Conservation (phyloP, 495 filamentous ascomycete genomes). For the Corynascus novoguineensis region DNA sequence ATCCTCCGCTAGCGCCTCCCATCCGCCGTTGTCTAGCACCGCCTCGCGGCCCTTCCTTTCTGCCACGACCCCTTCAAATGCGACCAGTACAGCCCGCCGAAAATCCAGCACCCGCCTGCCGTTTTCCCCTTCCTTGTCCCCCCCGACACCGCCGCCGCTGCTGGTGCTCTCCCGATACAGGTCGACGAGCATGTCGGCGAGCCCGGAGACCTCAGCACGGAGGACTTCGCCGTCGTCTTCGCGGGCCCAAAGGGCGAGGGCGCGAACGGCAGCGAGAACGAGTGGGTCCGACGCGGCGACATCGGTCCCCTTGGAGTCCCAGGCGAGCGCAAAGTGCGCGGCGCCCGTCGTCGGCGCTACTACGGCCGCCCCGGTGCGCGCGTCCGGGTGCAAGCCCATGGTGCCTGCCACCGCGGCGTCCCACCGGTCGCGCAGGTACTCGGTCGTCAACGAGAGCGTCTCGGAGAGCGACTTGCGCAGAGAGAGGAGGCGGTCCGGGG, state of each 20-base stretch:
- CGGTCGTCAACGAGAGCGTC: constrained; percentile 53
- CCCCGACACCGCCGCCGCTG: background rate
- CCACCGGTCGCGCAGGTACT: constrained; percentile 61
- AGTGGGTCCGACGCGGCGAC: constrained; percentile 32
- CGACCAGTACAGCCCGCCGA: constrained; percentile 46
- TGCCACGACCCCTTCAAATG: constrained; percentile 47
- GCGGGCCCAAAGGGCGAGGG: constrained; percentile 55
- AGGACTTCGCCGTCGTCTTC: constrained; percentile 58
- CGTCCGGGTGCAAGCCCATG: constrained; percentile 47
- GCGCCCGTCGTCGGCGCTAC: constrained; percentile 23
- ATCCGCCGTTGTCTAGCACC: constrained; percentile 39
- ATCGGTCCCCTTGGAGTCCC: constrained; percentile 40
- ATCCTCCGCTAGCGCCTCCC: constrained; percentile 44
- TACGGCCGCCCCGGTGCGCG: constrained; percentile 29
- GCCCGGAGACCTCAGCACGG: constrained; percentile 47
- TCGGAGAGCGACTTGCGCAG: constrained; percentile 54
- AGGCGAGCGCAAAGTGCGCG: constrained; percentile 41
- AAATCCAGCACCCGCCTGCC: constrained; percentile 37
- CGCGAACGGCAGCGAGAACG: constrained; percentile 46
- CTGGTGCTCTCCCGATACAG: constrained; percentile 38
- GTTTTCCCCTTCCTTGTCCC: background rate
- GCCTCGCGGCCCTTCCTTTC: constrained; percentile 39
- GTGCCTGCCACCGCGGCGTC: constrained; percentile 53
- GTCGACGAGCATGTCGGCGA: constrained; percentile 54
- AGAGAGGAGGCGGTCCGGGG: constrained; percentile 52